phyloP scores from a whole-genome alignment of 495 filamentous ascomycete species.

The Thermothielavioides terrestris region DNA sequence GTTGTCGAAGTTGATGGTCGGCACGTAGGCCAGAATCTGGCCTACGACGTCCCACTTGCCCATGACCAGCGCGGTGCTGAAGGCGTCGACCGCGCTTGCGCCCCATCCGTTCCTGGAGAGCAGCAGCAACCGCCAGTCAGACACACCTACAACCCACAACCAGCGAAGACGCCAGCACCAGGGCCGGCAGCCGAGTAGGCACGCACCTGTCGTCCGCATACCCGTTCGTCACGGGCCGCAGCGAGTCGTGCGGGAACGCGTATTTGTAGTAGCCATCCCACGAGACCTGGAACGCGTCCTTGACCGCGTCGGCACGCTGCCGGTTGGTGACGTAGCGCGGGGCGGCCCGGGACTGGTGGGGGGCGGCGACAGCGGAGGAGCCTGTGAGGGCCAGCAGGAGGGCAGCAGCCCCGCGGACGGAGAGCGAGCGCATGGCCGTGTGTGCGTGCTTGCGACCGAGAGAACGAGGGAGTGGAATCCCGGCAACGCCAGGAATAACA shows the following conservation, averaged over 20 bases:
- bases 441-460: neutral
- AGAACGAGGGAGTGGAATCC: neutral
- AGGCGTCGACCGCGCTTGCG: conserved; percentile 72
- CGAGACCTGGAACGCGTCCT: conserved; percentile 63
- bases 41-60: conserved; percentile 55
- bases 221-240: conserved; percentile 57
- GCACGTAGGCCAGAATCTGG: conserved; percentile 60
- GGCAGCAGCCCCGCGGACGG: neutral
- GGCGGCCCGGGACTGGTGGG: neutral
- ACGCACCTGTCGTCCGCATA: conserved; percentile 61
- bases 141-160: neutral
- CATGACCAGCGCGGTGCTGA: conserved; percentile 78
- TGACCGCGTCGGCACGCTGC: conserved; percentile 54
- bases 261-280: conserved; percentile 78
- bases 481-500: neutral
- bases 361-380: neutral
- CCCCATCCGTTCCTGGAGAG: conserved; percentile 88
- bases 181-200: neutral
- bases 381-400: neutral
- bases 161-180: too few relatives aligned
- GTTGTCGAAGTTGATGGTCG: conserved; percentile 57
- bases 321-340: conserved; percentile 24
- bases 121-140: neutral
- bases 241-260: conserved; percentile 71
- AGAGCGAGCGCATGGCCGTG: neutral